Evolutionary conservation across 176 grass and related monocot genomes (phyloP).

Genomic region (Eleusine coracana): DNA sequence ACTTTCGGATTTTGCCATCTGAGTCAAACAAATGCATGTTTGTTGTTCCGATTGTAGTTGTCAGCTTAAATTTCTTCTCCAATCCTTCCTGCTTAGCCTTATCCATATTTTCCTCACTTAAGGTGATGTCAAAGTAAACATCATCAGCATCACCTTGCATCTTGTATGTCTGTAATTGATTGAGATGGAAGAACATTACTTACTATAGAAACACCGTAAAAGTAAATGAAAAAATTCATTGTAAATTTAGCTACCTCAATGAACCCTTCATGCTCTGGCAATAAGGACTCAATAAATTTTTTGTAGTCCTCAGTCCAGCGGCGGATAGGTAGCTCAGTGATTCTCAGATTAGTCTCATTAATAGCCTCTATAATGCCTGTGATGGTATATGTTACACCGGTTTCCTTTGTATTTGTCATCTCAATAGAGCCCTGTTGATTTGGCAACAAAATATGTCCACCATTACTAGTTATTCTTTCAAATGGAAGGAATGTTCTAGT

Average conservation of each 20-base stretch:
- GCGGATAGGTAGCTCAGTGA: conserved; percentile 76
- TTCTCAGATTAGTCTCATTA: conserved; percentile 53
- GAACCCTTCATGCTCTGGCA: conserved; percentile 50
- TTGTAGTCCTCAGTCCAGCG: conserved; percentile 86
- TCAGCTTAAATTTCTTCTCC: conserved; percentile 88
- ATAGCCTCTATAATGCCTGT: conserved; percentile 70
- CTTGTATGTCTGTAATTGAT: conserved; percentile 42
- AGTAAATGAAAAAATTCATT: conserved; percentile 17
- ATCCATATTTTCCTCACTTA: conserved; percentile 73
- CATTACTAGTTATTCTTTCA: background rate
- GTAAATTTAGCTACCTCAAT: conserved; percentile 54
- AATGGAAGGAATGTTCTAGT: background rate
- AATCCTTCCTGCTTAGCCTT: conserved; percentile 80
- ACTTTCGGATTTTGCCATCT: conserved; percentile 79
- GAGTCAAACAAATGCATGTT: conserved; percentile 97
- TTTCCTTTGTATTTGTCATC: conserved; percentile 58
- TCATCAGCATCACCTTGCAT: conserved; percentile 59
- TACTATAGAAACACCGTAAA: conserved; percentile 5
- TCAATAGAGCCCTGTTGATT: conserved; percentile 63
- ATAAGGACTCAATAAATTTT: conserved; percentile 49
- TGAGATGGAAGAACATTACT: background rate
- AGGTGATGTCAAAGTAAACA: conserved; percentile 62
- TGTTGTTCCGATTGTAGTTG: conserved; percentile 74
- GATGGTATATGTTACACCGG: conserved; percentile 70
- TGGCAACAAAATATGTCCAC: background rate